Percentiles rank a stretch among this genome's conserved stretches.
phyloP scores from a whole-genome alignment of 306 rosid genomes.

The Potentilla sterilis region DNA sequence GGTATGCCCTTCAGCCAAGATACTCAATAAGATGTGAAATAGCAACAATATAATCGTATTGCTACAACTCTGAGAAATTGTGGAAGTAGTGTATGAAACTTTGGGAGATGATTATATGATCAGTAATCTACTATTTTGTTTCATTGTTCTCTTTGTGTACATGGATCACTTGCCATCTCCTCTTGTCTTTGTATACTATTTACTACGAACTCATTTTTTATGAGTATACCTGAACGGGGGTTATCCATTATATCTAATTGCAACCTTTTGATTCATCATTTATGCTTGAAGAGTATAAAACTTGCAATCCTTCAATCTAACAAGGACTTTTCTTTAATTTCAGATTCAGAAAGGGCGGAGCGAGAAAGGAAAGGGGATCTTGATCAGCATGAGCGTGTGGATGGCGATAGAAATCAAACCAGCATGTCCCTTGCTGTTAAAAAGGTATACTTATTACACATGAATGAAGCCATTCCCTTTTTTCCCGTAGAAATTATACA shows the following conservation, averaged over 20 bases:
- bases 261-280: slow-evolving; percentile 10
- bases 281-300: slow-evolving; percentile 14
- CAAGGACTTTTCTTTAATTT: slow-evolving; percentile 19
- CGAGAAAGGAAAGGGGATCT: slow-evolving; percentile 99
- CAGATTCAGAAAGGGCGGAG: slow-evolving; percentile 89
- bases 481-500: not conserved
- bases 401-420: slow-evolving; percentile 92
- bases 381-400: slow-evolving; percentile 85
- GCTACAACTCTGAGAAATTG: not conserved
- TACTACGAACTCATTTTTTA: not conserved
- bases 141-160: not conserved
- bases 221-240: not conserved
- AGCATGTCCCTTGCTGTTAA: slow-evolving; percentile 80
- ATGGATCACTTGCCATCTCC: not conserved
- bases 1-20: slow-evolving; percentile 50
- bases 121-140: not conserved
- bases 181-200: not conserved
- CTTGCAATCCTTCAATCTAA: not conserved
- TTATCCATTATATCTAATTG: not conserved
- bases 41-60: not conserved
- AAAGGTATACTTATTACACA: slow-evolving; percentile 49
- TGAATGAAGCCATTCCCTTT: not conserved
- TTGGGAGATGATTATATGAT: not conserved
- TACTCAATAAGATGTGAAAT: not conserved
- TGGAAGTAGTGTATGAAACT: not conserved